Evolutionary conservation across 2,329 filamentous ascomycete species (phyloP).

Genomic region (Penicillium freii): DNA sequence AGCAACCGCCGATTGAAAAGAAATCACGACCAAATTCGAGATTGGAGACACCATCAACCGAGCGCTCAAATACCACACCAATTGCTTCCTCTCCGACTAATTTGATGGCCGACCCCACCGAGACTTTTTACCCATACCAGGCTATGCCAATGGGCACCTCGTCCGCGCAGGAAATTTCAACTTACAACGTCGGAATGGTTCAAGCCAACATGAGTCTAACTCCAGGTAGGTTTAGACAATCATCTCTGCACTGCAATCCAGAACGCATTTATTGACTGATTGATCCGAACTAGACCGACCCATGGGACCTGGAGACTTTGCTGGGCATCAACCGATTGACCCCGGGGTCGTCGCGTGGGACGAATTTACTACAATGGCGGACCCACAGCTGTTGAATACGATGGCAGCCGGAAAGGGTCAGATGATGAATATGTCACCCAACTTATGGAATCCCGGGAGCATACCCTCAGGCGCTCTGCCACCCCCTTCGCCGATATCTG

Average conservation of each 20-base stretch:
- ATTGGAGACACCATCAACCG: constrained; percentile 44
- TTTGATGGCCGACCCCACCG: constrained; percentile 33
- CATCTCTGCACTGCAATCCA: not conserved
- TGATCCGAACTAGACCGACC: constrained; percentile 27
- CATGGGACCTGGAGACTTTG: constrained; percentile 30
- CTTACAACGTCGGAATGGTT: constrained; percentile 34
- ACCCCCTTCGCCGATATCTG: constrained; percentile 29
- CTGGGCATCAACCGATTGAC: constrained; percentile 33
- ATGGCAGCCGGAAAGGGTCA: constrained; percentile 32
- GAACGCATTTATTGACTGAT: constrained; percentile 9
- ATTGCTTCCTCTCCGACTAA: constrained; percentile 43
- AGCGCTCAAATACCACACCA: constrained; percentile 50
- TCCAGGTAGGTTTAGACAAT: constrained; percentile 32
- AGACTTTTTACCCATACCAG: constrained; percentile 39
- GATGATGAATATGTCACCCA: constrained; percentile 36
- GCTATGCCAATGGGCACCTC: constrained; percentile 33
- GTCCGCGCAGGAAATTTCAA: constrained; percentile 34
- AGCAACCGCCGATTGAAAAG: constrained; percentile 58
- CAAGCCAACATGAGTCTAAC: constrained; percentile 36
- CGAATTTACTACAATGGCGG: constrained; percentile 38
- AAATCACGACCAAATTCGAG: constrained; percentile 47
- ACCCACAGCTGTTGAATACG: constrained; percentile 36
- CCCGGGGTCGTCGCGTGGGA: constrained; percentile 39
- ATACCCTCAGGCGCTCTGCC: constrained; percentile 31
- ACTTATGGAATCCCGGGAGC: constrained; percentile 32